phyloP scores from a whole-genome alignment of 2,329 filamentous ascomycete genomes.

The Colletotrichum sp. region DNA sequence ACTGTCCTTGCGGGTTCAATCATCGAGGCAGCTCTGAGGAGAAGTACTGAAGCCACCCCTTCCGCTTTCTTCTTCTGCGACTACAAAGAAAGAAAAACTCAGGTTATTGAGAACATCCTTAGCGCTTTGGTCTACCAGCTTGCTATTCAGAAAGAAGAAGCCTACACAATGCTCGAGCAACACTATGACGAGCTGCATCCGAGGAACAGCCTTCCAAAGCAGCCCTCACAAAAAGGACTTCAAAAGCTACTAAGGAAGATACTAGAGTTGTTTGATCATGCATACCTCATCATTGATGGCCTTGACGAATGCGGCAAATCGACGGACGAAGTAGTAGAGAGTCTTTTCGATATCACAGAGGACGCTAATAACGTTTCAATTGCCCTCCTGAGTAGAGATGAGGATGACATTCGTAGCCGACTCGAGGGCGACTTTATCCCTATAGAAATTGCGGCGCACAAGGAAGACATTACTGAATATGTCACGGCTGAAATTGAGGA shows the following conservation, averaged over 20 bases:
- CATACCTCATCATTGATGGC: not conserved
- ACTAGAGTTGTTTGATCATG: not conserved
- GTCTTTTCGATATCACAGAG: not conserved
- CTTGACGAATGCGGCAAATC: not conserved
- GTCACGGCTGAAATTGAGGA: not conserved
- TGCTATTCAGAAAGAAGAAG: not conserved
- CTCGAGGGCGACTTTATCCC: not conserved
- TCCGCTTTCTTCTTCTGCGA: conserved; percentile 5
- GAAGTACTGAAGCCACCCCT: not conserved
- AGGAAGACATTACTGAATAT: not conserved
- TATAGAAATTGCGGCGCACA: not conserved
- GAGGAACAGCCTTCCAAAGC: accelerated
- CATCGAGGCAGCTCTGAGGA: not conserved
- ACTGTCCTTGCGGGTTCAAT: not conserved
- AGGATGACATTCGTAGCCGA: not conserved
- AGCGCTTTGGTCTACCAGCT: not conserved
- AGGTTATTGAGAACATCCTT: not conserved
- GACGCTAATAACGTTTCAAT: not conserved
- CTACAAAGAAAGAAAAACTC: not conserved
- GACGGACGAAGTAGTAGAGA: not conserved
- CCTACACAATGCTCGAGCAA: not conserved
- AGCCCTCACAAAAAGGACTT: too few species aligned
- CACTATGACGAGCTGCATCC: not conserved
- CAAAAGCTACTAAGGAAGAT: not conserved
- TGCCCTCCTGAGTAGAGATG: not conserved